These are phyloP conservation scores for Patellaria atrata DNA, from an alignment of 495 filamentous ascomycete genomes.

Conservation along the genomic window DNA sequence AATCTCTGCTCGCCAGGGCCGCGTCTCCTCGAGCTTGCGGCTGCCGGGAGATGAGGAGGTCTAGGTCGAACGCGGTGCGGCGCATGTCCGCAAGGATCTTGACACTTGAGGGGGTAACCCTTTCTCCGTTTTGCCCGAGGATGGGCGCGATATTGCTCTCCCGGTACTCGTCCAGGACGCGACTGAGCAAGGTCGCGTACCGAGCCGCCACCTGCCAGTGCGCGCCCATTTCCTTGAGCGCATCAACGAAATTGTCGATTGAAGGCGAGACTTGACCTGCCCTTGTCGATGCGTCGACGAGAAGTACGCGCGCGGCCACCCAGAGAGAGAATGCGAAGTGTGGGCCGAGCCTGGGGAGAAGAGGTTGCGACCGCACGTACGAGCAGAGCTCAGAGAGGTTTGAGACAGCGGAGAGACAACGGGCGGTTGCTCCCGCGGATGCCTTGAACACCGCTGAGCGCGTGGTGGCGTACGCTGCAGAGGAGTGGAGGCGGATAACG, in stretches of 20 bases:
- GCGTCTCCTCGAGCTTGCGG: constrained; percentile 39
- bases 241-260: constrained; percentile 66
- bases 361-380: constrained; percentile 55
- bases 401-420: constrained; percentile 68
- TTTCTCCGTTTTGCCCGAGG: constrained; percentile 40
- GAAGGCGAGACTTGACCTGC: constrained; percentile 65
- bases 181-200: constrained; percentile 63
- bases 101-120: constrained; percentile 66
- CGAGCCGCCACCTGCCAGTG: constrained; percentile 75
- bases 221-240: constrained; percentile 60
- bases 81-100: constrained; percentile 84
- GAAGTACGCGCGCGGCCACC: constrained; percentile 74
- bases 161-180: constrained; percentile 71
- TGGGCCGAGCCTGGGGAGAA: constrained; percentile 67
- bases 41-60: constrained; percentile 74
- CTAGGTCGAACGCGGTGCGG: constrained; percentile 68
- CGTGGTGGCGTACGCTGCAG: constrained; percentile 78
- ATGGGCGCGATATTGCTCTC: constrained; percentile 52
- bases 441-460: constrained; percentile 74
- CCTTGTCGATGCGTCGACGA: constrained; percentile 79
- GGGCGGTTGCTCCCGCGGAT: constrained; percentile 66
- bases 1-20: constrained; percentile 36
- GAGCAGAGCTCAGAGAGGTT: constrained; percentile 64
- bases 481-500: constrained; percentile 82
- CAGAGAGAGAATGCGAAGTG: constrained; percentile 83